Conservation (phyloP, 352 stramenopile species). For the Lagenidium sp. region DNA sequence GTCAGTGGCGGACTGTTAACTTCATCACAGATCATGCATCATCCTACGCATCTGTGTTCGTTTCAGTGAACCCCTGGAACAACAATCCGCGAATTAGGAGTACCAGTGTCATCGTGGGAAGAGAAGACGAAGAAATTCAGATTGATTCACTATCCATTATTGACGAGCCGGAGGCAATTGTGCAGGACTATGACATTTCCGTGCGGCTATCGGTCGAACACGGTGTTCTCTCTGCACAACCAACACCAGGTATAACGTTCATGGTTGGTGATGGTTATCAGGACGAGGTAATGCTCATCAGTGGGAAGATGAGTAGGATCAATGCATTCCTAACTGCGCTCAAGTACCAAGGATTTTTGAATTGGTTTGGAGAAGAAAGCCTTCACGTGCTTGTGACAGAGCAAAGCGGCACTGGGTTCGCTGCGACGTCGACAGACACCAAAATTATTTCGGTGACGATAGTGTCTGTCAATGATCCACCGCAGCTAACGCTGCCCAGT, state of each 20-base stretch:
- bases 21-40: constrained; percentile 62
- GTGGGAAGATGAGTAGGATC: constrained; percentile 41
- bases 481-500: constrained; percentile 38
- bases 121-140: constrained; percentile 37
- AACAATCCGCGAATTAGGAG: constrained; percentile 49
- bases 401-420: constrained; percentile 57
- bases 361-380: constrained; percentile 66
- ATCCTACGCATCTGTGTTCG: constrained; percentile 60
- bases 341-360: constrained; percentile 50
- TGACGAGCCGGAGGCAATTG: constrained; percentile 39
- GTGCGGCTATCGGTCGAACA: constrained; percentile 46
- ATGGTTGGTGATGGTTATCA: constrained; percentile 28
- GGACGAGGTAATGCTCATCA: constrained; percentile 60
- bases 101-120: constrained; percentile 20
- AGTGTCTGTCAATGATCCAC: constrained; percentile 51
- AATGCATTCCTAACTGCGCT: constrained; percentile 39
- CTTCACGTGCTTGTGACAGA: constrained; percentile 46
- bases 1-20: constrained; percentile 49
- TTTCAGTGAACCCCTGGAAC: constrained; percentile 58
- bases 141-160: constrained; percentile 32
- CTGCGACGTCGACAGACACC: constrained; percentile 22
- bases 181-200: constrained; percentile 48
- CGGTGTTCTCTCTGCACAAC: constrained; percentile 37
- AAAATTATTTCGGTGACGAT: constrained; percentile 26
- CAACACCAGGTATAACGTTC: constrained; percentile 56